Evolutionary conservation across 108 stramenopile genomes (phyloP), one percentile per base, ranked within the genome.

Genomic region (Tribonema minus): DNA sequence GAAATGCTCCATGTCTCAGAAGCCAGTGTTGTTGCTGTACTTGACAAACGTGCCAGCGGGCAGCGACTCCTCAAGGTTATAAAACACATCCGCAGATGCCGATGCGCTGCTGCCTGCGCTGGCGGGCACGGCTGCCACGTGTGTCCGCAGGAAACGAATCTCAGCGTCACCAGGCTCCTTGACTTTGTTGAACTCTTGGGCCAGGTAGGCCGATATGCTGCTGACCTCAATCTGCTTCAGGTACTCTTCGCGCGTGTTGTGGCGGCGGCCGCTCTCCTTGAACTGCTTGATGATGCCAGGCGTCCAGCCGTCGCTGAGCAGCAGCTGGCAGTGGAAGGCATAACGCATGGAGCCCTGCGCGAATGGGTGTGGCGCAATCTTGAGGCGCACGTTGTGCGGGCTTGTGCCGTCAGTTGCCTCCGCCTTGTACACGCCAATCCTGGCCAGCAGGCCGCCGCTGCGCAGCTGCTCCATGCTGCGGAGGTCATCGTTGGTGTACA

Each of bases 201-300:
- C 77, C 73, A 84, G 73, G 64, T 82, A 86, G 38, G 82, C 70
- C 29, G 83, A 78, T 29, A 86, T 75, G 40, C 68, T 80, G 1
- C 82, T 83, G 28, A 84, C 86, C 68, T 86, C 86, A 82, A 86
- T 86, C 66, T 86, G 82, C 67, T 67, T 61, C 31, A 86, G 72
- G 26, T 84, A 86, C 71, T 81, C 67, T 37, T 72, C 64, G 30
- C 82, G 82, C 58, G 70, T 76, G 64, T 82, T 76, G 30, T 74
- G 32, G 0, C 77, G 68, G 26, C 63, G 68, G 38, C 85, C 82
- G 23, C 72, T 40, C 35, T 86, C 75, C 65, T 86, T 86, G 78
- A 82, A 86, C 28, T 70, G 64, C 62, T 86, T 86, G 71, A 82
- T 71, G 1, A 86, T 41, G 29, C 61, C 64, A 61, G 26, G 27